phyloP scores from a whole-genome alignment of 305 asterid species.

The Striga hermonthica region DNA sequence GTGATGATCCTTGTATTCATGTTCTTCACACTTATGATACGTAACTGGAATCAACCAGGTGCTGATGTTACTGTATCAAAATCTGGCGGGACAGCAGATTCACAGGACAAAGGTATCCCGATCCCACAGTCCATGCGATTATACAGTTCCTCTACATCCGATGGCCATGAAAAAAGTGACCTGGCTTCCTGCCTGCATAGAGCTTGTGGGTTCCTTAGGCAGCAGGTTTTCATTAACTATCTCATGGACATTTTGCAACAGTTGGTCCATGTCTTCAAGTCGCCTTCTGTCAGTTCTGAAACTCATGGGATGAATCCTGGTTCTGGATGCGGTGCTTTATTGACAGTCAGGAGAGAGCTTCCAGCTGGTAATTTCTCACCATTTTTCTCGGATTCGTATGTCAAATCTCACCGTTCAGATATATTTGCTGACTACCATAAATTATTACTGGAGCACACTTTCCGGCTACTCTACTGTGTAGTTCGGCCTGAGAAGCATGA shows the following conservation, averaged over 20 bases:
- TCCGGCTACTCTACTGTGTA: conserved; percentile 89
- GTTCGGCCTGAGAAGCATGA: conserved; percentile 99
- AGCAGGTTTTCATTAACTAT: conserved; percentile 77
- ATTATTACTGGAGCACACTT: conserved; percentile 84
- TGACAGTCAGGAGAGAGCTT: conserved; percentile 87
- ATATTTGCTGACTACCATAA: conserved; percentile 86
- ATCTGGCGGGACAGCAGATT: conserved; percentile 56
- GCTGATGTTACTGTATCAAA: conserved; percentile 64
- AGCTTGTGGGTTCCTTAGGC: conserved; percentile 85
- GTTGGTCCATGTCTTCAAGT: conserved; percentile 79
- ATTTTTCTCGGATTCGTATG: conserved; percentile 91
- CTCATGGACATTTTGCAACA: conserved; percentile 96
- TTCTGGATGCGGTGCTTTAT: conserved; percentile 90
- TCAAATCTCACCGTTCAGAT: conserved; percentile 91
- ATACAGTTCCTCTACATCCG: conserved; percentile 56
- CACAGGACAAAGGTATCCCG: conserved; percentile 63
- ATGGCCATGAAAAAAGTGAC: conserved; percentile 67
- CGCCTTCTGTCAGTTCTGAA: conserved; percentile 64
- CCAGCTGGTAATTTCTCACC: conserved; percentile 98
- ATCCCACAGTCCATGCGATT: conserved; percentile 41
- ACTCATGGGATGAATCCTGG: conserved; percentile 57
- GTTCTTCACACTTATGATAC: conserved; percentile 96
- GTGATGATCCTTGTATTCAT: conserved; percentile 78
- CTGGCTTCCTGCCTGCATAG: conserved; percentile 57
- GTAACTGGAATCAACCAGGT: conserved; percentile 98